These are phyloP conservation scores for Plectranthus barbatus DNA, from an alignment of 257 asterid genomes.

Conservation along the genomic window DNA sequence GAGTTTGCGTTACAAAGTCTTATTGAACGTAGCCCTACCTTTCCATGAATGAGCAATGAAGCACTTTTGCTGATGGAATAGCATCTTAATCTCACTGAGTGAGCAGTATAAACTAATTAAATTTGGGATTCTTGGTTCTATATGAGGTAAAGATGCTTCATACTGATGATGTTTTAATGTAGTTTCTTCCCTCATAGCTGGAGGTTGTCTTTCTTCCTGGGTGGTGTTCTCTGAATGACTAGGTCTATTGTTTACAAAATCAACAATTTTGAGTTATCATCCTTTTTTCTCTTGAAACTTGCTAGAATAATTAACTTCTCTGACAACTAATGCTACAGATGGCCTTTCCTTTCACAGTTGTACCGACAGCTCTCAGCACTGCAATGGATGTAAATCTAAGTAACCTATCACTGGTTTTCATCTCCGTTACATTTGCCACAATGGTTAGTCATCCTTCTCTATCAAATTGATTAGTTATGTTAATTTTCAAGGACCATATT, in stretches of 20 bases:
- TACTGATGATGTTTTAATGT: too few species aligned
- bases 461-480: not conserved
- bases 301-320: slow-evolving; percentile 52
- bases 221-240: too few species aligned
- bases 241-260: not conserved
- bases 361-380: slow-evolving; percentile 95
- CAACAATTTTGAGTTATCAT: not conserved
- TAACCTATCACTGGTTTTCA: slow-evolving; percentile 93
- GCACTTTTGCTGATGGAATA: too few species aligned
- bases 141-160: too few species aligned
- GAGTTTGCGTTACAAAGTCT: too few species aligned
- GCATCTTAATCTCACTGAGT: too few species aligned
- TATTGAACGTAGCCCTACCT: too few species aligned
- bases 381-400: slow-evolving; percentile 98
- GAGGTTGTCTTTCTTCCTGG: too few species aligned
- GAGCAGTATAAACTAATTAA: too few species aligned
- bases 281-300: slow-evolving; percentile 4
- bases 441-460: slow-evolving; percentile 65
- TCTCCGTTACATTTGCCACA: slow-evolving; percentile 97
- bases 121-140: too few species aligned
- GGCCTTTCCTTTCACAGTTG: slow-evolving; percentile 98
- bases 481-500: slow-evolving; percentile 4
- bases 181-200: too few species aligned
- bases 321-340: slow-evolving; percentile 91
- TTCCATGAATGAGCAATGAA: too few species aligned